phyloP scores from a whole-genome alignment of 805 yeast species.

The Teunomyces pallodes region DNA sequence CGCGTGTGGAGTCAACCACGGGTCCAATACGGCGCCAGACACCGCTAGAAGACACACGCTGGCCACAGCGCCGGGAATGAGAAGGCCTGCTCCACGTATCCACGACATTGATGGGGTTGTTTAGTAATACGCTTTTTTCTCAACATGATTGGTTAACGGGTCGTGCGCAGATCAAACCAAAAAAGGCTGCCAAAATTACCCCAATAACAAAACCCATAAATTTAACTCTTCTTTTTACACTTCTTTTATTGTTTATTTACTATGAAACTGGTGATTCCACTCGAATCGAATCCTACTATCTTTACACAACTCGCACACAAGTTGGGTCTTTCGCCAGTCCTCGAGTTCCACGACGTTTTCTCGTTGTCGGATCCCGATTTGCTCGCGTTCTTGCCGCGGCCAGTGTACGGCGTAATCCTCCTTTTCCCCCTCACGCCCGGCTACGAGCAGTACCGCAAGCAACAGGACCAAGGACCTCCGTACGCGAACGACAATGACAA shows the following conservation, averaged over 20 bases:
- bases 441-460: conserved; percentile 52
- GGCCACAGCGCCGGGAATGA: neutral
- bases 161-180: neutral
- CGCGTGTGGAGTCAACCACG: conserved; percentile 7
- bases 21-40: neutral
- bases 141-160: neutral
- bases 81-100: conserved; percentile 1
- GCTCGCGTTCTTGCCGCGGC: conserved; percentile 77
- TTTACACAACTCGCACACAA: conserved; percentile 66
- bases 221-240: neutral
- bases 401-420: conserved; percentile 70
- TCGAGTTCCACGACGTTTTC: conserved; percentile 75
- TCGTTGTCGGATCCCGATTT: conserved; percentile 84
- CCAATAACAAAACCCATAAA: neutral
- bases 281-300: conserved; percentile 87
- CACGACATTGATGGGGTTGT: neutral
- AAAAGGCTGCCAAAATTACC: neutral
- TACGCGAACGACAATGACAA: conserved; percentile 26
- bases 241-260: neutral
- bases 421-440: conserved; percentile 73
- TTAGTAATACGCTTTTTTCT: neutral
- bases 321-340: conserved; percentile 62
- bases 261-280: conserved; percentile 61
- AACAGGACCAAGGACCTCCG: conserved; percentile 32
- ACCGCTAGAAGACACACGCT: neutral